A percentile compares a stretch with the other conserved stretches of the same genome.
These are phyloP conservation scores for Trametes coccinea DNA, from an alignment of 768 basidiomycete genomes.

Conservation along the genomic window DNA sequence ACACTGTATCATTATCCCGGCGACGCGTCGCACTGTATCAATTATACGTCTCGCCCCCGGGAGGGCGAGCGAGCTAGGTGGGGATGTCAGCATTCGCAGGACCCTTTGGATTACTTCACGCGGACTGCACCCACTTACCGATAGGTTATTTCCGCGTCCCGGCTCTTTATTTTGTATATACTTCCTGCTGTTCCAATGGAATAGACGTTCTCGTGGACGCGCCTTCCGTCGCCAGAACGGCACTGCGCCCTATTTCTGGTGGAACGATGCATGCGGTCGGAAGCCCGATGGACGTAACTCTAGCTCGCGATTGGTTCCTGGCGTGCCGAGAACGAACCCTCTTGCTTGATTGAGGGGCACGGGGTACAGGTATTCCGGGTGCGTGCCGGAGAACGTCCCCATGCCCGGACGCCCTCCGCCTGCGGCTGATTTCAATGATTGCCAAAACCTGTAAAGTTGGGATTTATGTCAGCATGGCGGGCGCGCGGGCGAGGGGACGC, in stretches of 20 bases:
- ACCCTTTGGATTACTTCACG: conserved; percentile 1
- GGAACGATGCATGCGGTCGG: conserved; percentile 16
- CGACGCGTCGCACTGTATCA: conserved; percentile 25
- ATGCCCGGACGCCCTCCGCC: conserved; percentile 12
- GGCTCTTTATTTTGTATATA: conserved; percentile 29
- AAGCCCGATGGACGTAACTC: conserved; percentile 19
- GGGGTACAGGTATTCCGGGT: conserved; percentile 6
- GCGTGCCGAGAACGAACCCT: conserved; percentile 7
- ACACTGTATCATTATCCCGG: conserved; percentile 19
- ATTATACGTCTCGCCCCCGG: conserved; percentile 17
- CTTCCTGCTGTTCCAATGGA: conserved; percentile 11
- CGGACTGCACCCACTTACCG: conserved; percentile 10
- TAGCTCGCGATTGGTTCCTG: conserved; percentile 17
- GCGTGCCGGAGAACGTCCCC: conserved; percentile 11
- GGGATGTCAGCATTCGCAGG: conserved; percentile 8
- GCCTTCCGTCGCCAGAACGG: conserved; percentile 16
- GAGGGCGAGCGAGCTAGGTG: conserved; percentile 11
- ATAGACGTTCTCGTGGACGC: conserved; percentile 16
- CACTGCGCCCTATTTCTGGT: conserved; percentile 14
- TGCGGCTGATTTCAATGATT: conserved; percentile 14
- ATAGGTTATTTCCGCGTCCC: conserved; percentile 29
- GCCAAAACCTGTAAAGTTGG: conserved; percentile 21
- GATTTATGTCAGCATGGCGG: conserved; percentile 25
- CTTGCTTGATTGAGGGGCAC: conserved; percentile 16
- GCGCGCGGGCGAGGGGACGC: conserved; percentile 10